Evolutionary conservation across 192 early-diverging fungal species (phyloP).

Genomic region (Allomyces arbusculus): DNA sequence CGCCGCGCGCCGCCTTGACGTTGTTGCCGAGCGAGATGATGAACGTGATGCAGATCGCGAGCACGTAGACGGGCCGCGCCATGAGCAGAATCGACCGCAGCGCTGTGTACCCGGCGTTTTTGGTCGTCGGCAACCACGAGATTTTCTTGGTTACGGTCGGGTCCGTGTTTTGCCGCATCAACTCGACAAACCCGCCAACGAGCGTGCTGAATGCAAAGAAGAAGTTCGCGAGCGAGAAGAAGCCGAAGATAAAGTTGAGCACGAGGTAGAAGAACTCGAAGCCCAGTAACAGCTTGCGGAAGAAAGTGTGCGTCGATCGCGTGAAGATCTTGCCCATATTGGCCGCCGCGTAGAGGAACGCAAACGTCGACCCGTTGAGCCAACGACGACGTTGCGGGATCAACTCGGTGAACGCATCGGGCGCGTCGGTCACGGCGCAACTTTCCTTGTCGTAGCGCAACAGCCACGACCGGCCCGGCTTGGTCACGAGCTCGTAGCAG

Average conservation of each 20-base stretch:
- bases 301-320: slow-evolving; percentile 19
- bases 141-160: too few species aligned
- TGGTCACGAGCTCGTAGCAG: slow-evolving; percentile 64
- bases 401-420: slow-evolving; percentile 44
- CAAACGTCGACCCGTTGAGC: slow-evolving; percentile 66
- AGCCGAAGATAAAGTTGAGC: slow-evolving; percentile 46
- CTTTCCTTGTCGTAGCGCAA: slow-evolving; percentile 44
- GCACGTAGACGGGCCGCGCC: background rate
- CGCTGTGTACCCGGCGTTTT: too few species aligned
- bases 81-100: background rate
- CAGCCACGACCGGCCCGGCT: slow-evolving; percentile 29
- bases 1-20: background rate
- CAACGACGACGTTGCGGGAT: slow-evolving; percentile 64
- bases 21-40: background rate
- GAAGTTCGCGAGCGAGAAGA: slow-evolving; percentile 54
- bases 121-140: too few species aligned
- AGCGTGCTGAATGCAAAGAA: slow-evolving; percentile 23
- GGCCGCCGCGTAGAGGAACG: slow-evolving; percentile 38
- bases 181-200: too few species aligned
- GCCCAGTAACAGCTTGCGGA: slow-evolving; percentile 27
- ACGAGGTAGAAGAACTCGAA: slow-evolving; percentile 48
- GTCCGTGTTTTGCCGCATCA: too few species aligned
- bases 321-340: slow-evolving; percentile 35
- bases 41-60: background rate
- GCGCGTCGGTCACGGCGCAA: slow-evolving; percentile 54